These are phyloP conservation scores for Cladosporium halotolerans DNA, from an alignment of 2,329 filamentous ascomycete genomes.

Conservation along the genomic window DNA sequence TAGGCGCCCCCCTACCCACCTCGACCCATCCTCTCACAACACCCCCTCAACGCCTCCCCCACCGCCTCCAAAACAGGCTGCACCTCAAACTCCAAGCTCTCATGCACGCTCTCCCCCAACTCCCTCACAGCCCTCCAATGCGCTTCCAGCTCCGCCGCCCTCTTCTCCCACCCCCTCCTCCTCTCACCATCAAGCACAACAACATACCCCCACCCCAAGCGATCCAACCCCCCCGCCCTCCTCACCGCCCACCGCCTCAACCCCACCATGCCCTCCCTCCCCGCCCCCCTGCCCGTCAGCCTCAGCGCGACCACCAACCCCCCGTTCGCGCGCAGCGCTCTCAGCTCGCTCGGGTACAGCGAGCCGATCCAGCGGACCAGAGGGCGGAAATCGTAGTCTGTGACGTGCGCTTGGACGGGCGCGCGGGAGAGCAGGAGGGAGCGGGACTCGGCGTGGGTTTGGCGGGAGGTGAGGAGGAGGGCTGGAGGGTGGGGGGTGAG, in stretches of 20 bases:
- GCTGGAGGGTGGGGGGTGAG: slow-evolving; percentile 12
- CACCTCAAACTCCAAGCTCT: background rate
- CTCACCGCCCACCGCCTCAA: slow-evolving; percentile 21
- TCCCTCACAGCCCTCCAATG: background rate
- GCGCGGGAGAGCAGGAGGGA: slow-evolving; percentile 23
- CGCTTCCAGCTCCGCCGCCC: background rate
- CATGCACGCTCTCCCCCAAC: background rate
- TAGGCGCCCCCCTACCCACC: too few species aligned
- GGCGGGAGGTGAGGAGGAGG: slow-evolving; percentile 22
- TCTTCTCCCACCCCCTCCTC: too few species aligned
- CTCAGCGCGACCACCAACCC: slow-evolving; percentile 15
- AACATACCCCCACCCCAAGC: slow-evolving; percentile 22
- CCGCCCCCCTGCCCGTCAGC: slow-evolving; percentile 20
- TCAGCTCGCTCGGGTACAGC: slow-evolving; percentile 25
- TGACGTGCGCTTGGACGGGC: slow-evolving; percentile 15
- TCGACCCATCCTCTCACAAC: too few species aligned
- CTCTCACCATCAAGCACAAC: background rate
- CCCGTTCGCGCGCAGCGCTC: slow-evolving; percentile 21
- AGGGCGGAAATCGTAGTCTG: slow-evolving; percentile 24
- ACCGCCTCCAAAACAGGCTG: background rate
- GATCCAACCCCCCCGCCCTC: slow-evolving; percentile 19
- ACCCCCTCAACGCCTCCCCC: too few species aligned
- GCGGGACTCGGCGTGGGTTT: slow-evolving; percentile 22
- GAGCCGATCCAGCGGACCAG: slow-evolving; percentile 18
- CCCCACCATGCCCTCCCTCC: slow-evolving; percentile 13